Conservation (phyloP, 768 basidiomycete genomes). For the Hydnomerulius pinastri region DNA sequence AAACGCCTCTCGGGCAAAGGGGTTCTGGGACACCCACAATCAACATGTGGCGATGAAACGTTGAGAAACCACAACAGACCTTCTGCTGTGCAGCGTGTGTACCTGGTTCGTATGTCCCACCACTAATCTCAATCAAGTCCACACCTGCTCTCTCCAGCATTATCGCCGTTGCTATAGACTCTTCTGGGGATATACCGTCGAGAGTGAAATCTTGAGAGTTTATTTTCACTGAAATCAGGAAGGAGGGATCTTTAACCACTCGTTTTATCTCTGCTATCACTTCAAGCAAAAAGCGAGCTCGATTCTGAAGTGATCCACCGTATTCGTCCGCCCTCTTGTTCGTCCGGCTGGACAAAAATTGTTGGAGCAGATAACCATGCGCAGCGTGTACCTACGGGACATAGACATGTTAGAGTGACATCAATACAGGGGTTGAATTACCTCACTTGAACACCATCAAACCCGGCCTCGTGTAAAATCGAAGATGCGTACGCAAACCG, state of each 20-base stretch:
- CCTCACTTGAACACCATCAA: constrained; percentile 61
- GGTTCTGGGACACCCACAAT: constrained; percentile 11
- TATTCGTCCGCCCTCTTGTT: constrained; percentile 58
- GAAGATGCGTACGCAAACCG: constrained; percentile 55
- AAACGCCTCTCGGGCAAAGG: constrained; percentile 26
- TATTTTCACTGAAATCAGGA: constrained; percentile 37
- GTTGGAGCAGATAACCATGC: constrained; percentile 48
- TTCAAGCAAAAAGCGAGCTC: constrained; percentile 50
- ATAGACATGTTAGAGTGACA: background rate
- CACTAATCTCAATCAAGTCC: constrained; percentile 44
- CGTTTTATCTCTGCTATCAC: constrained; percentile 45
- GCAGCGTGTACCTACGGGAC: constrained; percentile 42
- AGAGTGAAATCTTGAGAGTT: constrained; percentile 30
- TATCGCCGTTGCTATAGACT: constrained; percentile 30
- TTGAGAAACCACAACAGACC: constrained; percentile 8
- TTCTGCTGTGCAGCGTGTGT: background rate
- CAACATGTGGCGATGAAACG: background rate
- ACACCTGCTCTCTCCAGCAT: constrained; percentile 36
- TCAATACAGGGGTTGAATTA: background rate
- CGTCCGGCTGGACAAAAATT: constrained; percentile 44
- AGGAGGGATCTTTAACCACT: constrained; percentile 34
- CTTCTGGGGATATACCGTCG: constrained; percentile 34
- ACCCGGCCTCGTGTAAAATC: constrained; percentile 58
- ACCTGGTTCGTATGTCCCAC: constrained; percentile 38
- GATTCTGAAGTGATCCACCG: constrained; percentile 55